phyloP scores from a whole-genome alignment of 805 yeast species.

The Debaryomyces castellii region DNA sequence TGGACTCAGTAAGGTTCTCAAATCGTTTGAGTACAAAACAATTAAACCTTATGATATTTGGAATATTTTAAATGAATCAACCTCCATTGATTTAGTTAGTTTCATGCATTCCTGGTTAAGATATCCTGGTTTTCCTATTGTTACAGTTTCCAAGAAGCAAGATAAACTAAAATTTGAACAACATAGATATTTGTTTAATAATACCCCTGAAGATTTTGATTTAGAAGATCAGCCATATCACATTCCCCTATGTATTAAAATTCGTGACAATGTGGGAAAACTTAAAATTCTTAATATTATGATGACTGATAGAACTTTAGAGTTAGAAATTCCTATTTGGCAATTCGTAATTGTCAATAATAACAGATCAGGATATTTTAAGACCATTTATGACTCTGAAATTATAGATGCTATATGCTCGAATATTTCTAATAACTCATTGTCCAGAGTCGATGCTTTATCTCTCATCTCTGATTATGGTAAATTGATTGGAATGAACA shows the following conservation, averaged over 20 bases:
- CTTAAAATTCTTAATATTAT: conserved; percentile 34
- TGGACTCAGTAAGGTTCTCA: conserved; percentile 40
- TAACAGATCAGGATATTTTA: conserved; percentile 46
- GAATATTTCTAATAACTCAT: conserved; percentile 12
- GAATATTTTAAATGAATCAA: conserved; percentile 36
- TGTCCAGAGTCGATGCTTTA: conserved; percentile 31
- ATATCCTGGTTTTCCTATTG: conserved; percentile 58
- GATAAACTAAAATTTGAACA: conserved; percentile 29
- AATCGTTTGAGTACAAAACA: conserved; percentile 29
- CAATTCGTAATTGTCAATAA: conserved; percentile 43
- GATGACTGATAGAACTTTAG: conserved; percentile 42
- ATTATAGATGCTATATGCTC: conserved; percentile 19
- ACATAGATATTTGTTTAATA: conserved; percentile 29
- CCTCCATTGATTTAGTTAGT: conserved; percentile 45
- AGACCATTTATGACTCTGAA: conserved; percentile 44
- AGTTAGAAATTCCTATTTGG: conserved; percentile 25
- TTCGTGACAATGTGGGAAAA: conserved; percentile 26
- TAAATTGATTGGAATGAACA: conserved; percentile 27
- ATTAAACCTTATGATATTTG: conserved; percentile 56
- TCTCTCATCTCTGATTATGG: conserved; percentile 41
- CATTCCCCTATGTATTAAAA: conserved; percentile 53
- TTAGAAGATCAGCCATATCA: conserved; percentile 61
- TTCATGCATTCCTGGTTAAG: conserved; percentile 62
- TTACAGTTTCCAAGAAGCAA: conserved; percentile 19
- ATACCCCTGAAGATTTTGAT: conserved; percentile 21